Evolutionary conservation across 441 rosid genomes (phyloP).

Genomic region (Kokia cookei): DNA sequence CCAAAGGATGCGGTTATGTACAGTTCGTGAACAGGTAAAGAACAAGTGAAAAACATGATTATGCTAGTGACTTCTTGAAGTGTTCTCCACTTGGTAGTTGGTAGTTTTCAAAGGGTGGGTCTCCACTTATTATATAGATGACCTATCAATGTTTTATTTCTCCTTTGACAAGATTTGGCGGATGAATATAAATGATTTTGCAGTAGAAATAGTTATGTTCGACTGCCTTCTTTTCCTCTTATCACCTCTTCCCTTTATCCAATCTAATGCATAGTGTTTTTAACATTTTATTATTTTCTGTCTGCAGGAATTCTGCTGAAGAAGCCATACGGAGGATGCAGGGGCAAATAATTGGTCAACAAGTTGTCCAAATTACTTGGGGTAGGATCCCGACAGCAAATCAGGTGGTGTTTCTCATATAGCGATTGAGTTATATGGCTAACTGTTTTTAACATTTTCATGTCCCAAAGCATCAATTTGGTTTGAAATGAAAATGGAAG

Average conservation of each 20-base stretch:
- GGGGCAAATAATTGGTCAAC: constrained; percentile 89
- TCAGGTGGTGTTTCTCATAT: constrained; percentile 42
- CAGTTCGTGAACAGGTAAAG: constrained; percentile 66
- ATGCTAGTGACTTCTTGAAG: background rate
- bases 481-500: background rate
- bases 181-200: background rate
- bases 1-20: constrained; percentile 86
- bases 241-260: background rate
- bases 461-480: background rate
- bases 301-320: constrained; percentile 73
- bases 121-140: background rate
- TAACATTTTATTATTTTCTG: background rate
- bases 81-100: background rate
- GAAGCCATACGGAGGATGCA: constrained; percentile 90
- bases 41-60: background rate
- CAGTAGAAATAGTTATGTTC: background rate
- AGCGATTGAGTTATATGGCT: background rate
- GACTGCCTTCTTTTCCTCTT: background rate
- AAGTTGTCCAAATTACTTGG: constrained; percentile 80
- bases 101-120: background rate
- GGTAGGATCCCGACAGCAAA: constrained; percentile 58
- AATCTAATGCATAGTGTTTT: background rate
- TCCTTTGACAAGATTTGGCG: background rate
- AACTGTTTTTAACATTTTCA: background rate
- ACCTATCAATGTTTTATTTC: background rate